These are phyloP conservation scores for Verbena officinalis DNA, from an alignment of 257 asterid species.

Conservation along the genomic window DNA sequence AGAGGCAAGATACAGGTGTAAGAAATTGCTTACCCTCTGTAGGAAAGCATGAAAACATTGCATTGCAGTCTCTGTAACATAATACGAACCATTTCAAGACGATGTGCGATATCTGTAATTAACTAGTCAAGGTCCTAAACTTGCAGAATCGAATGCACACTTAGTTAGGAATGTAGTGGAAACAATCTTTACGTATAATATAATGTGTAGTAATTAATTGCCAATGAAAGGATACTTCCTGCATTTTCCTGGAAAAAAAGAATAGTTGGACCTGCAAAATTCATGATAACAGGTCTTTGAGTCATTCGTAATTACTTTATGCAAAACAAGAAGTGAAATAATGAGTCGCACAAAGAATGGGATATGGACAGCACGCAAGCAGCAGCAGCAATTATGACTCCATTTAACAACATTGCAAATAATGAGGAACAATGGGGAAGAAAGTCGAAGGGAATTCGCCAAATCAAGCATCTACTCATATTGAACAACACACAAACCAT, in stretches of 20 bases:
- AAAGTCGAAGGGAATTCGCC: too few species aligned
- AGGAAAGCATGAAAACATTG: constrained; percentile 98
- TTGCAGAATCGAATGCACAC: constrained; percentile 5
- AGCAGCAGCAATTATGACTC: neutral
- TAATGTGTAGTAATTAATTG: too few species aligned
- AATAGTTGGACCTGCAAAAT: constrained; percentile 90
- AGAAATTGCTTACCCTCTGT: constrained; percentile 73
- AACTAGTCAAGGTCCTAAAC: constrained; percentile 58
- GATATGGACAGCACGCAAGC: constrained; percentile 3
- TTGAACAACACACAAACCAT: neutral
- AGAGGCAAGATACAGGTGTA: constrained; percentile 6
- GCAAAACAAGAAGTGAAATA: constrained; percentile 6
- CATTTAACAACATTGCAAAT: too few species aligned
- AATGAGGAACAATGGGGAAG: too few species aligned
- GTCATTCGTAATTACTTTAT: neutral
- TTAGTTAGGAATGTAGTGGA: neutral
- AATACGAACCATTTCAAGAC: constrained; percentile 92
- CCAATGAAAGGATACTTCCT: constrained; percentile 83
- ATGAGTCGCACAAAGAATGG: constrained; percentile 1
- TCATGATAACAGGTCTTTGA: constrained; percentile 21
- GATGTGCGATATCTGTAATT: constrained; percentile 88
- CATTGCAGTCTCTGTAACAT: constrained; percentile 89
- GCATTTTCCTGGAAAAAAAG: constrained; percentile 99
- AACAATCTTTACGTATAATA: constrained; percentile 4
- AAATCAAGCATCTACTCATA: neutral